Conservation (phyloP, 495 filamentous ascomycete species). For the Penicillium coprophilum region DNA sequence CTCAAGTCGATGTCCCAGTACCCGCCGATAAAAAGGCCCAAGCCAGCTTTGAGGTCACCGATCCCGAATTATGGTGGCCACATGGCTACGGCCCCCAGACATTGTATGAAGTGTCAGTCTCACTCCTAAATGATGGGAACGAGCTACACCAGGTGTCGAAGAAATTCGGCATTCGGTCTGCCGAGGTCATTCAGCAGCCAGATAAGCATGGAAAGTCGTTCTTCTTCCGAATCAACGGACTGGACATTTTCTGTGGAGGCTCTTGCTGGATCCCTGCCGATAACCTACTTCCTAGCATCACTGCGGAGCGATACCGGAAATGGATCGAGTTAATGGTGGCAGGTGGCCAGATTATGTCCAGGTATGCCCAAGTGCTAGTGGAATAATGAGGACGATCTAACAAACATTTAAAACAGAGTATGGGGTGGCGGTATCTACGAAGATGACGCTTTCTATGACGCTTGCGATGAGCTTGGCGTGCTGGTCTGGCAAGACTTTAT, state of each 20-base stretch:
- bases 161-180: conserved; percentile 68
- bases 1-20: conserved; percentile 50
- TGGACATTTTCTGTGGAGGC: conserved; percentile 80
- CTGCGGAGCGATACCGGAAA: conserved; percentile 62
- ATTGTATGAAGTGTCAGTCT: conserved; percentile 65
- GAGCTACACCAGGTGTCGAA: conserved; percentile 57
- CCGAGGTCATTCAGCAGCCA: conserved; percentile 66
- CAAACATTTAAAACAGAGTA: conserved; percentile 45
- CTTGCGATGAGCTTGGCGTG: conserved; percentile 72
- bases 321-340: conserved; percentile 69
- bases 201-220: conserved; percentile 76
- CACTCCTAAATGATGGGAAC: conserved; percentile 44
- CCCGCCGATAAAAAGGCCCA: conserved; percentile 44
- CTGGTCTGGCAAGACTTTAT: conserved; percentile 86
- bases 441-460: conserved; percentile 67
- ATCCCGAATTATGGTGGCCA: conserved; percentile 79
- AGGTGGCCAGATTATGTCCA: conserved; percentile 70
- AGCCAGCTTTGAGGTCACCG: conserved; percentile 54
- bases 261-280: conserved; percentile 90
- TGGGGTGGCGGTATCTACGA: conserved; percentile 83
- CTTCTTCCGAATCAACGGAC: conserved; percentile 80
- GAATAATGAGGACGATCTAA: conserved; percentile 15
- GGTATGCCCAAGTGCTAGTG: conserved; percentile 44
- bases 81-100: conserved; percentile 75
- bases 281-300: conserved; percentile 70